A percentile compares a stretch with the other conserved stretches of the same genome.
These are phyloP conservation scores for Barnettozyma siamensis DNA, from an alignment of 805 yeast genomes.

Conservation along the genomic window DNA sequence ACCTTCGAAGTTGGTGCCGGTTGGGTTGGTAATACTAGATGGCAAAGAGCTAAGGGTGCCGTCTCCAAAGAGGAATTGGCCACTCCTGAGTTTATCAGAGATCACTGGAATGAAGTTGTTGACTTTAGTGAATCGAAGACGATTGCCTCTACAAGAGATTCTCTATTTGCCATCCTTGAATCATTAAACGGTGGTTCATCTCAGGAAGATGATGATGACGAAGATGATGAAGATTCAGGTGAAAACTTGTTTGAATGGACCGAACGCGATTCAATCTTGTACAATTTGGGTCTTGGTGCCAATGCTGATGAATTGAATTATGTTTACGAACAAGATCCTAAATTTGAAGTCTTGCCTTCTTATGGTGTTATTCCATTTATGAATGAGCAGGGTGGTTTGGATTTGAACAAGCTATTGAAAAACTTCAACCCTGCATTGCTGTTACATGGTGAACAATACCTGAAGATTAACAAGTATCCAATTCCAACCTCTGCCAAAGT, in stretches of 20 bases:
- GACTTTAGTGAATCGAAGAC: slow-evolving; percentile 56
- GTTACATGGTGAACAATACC: slow-evolving; percentile 92
- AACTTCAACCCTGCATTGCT: slow-evolving; percentile 86
- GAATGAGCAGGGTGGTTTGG: slow-evolving; percentile 51
- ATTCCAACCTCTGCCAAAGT: slow-evolving; percentile 67
- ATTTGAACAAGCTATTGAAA: slow-evolving; percentile 58
- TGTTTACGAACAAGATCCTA: slow-evolving; percentile 66
- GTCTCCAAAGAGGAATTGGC: slow-evolving; percentile 41
- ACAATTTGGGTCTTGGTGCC: slow-evolving; percentile 89
- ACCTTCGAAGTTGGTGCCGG: slow-evolving; percentile 94
- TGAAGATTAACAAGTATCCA: slow-evolving; percentile 70
- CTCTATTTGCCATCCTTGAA: slow-evolving; percentile 71
- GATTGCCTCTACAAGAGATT: slow-evolving; percentile 62
- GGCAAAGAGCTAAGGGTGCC: slow-evolving; percentile 89
- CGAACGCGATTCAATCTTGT: slow-evolving; percentile 69
- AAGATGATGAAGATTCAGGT: slow-evolving; percentile 39
- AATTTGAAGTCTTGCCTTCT: slow-evolving; percentile 83
- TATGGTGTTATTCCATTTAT: slow-evolving; percentile 88
- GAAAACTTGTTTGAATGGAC: slow-evolving; percentile 48
- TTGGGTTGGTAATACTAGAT: slow-evolving; percentile 91
- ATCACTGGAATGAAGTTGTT: slow-evolving; percentile 58
- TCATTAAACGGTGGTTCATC: slow-evolving; percentile 45
- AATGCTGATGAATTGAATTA: slow-evolving; percentile 69
- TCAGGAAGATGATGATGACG: slow-evolving; percentile 33
- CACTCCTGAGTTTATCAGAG: slow-evolving; percentile 66